Conservation (phyloP, 441 rosid species). For the Raphanus hybrid region DNA sequence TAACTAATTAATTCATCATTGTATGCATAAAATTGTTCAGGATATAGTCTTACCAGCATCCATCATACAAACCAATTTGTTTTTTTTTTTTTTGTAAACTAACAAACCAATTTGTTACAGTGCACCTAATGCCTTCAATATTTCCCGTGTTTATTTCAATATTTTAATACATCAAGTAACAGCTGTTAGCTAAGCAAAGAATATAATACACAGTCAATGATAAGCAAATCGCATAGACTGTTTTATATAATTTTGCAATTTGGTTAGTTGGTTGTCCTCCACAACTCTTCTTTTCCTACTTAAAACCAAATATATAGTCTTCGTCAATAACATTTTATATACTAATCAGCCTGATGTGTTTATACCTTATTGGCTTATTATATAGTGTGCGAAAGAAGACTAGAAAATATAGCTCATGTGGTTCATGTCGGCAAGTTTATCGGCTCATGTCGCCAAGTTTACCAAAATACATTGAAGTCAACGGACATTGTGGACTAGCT, state of each 20-base stretch:
- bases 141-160: too few species aligned
- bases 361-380: not conserved
- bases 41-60: too few species aligned
- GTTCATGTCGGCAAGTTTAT: not conserved
- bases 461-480: conserved; percentile 18
- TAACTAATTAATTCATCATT: too few species aligned
- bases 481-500: not conserved
- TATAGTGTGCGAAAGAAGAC: not conserved
- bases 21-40: too few species aligned
- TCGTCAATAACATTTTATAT: not conserved
- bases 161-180: not conserved
- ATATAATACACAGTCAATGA: not conserved
- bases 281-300: not conserved
- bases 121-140: too few species aligned
- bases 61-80: too few species aligned
- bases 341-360: not conserved
- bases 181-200: conserved; percentile 1
- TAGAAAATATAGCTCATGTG: conserved; percentile 3
- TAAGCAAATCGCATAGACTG: not conserved
- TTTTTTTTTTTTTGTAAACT: too few species aligned
- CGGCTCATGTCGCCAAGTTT: conserved; percentile 16
- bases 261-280: conserved; percentile 18
- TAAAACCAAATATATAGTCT: not conserved
- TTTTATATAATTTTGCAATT: conserved; percentile 1
- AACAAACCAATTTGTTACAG: too few species aligned